Evolutionary conservation across 1,284 basidiomycete genomes (phyloP).

Genomic region (Wolfiporia cocos): DNA sequence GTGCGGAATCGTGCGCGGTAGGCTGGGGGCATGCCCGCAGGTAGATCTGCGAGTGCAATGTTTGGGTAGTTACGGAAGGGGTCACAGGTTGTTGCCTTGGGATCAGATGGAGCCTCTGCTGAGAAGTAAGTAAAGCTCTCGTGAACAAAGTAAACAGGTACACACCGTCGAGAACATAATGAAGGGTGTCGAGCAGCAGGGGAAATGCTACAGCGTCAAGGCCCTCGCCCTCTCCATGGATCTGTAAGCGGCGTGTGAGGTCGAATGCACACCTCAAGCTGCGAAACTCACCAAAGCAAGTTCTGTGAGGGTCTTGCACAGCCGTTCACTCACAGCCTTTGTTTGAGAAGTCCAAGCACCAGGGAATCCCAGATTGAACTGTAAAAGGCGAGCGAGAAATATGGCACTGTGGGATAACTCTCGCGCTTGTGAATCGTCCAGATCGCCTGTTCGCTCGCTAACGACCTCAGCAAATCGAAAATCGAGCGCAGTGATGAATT

Average conservation of each 20-base stretch:
- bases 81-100: conserved; percentile 44
- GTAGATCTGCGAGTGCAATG: conserved; percentile 42
- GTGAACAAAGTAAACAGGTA: not conserved
- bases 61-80: conserved; percentile 60
- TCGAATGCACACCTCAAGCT: not conserved
- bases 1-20: conserved; percentile 49
- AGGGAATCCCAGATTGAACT: conserved; percentile 66
- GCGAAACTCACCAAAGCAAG: conserved; percentile 47
- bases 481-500: conserved; percentile 42
- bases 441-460: conserved; percentile 12
- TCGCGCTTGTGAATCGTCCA: conserved; percentile 9
- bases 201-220: conserved; percentile 54
- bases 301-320: conserved; percentile 44
- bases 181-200: conserved; percentile 66
- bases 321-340: conserved; percentile 37
- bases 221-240: conserved; percentile 43
- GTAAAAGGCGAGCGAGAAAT: conserved; percentile 58
- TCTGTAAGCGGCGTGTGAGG: conserved; percentile 27
- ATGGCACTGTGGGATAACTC: conserved; percentile 29
- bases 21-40: conserved; percentile 49
- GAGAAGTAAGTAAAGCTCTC: not conserved
- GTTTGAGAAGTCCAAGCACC: conserved; percentile 49
- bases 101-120: conserved; percentile 56
- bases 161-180: conserved; percentile 68
- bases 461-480: conserved; percentile 36